phyloP scores from a whole-genome alignment of 352 stramenopile genomes.

The Globisporangium megalacanthum region DNA sequence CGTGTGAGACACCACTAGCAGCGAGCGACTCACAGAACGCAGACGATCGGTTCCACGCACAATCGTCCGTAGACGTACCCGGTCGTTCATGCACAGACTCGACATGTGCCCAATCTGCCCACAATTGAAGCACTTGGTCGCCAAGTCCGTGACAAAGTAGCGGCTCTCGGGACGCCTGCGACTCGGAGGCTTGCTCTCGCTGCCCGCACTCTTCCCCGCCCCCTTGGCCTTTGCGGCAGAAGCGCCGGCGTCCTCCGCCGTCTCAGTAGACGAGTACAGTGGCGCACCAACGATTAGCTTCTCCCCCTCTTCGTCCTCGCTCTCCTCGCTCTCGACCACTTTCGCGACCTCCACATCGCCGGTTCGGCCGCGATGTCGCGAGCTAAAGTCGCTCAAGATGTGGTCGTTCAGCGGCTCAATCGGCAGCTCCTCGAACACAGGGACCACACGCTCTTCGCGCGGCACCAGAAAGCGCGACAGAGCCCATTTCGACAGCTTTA shows the following conservation, averaged over 20 bases:
- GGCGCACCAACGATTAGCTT: conserved; percentile 46
- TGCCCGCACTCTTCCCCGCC: conserved; percentile 20
- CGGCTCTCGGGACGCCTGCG: conserved; percentile 55
- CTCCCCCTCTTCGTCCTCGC: conserved; percentile 21
- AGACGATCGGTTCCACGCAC: background rate
- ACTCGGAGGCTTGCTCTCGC: conserved; percentile 21
- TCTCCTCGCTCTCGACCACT: conserved; percentile 20
- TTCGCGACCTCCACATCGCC: conserved; percentile 51
- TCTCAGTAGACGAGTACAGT: conserved; percentile 27
- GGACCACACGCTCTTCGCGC: conserved; percentile 42
- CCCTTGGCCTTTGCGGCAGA: conserved; percentile 5
- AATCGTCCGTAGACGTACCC: conserved; percentile 11
- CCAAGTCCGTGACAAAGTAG: conserved; percentile 79
- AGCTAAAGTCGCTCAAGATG: conserved; percentile 79
- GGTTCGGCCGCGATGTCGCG: conserved; percentile 47
- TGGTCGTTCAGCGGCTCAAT: conserved; percentile 82
- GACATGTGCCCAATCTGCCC: conserved; percentile 75
- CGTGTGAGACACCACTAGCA: too few relatives aligned
- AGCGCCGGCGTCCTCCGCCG: background rate
- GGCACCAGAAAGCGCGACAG: conserved; percentile 62
- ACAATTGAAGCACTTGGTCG: conserved; percentile 84
- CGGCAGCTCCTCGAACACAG: conserved; percentile 49
- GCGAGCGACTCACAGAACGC: background rate
- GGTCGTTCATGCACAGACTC: conserved; percentile 70
- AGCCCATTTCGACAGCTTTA: conserved; percentile 71